Evolutionary conservation across 2,329 filamentous ascomycete genomes (phyloP).

Genomic region (Diaporthe amygdali): DNA sequence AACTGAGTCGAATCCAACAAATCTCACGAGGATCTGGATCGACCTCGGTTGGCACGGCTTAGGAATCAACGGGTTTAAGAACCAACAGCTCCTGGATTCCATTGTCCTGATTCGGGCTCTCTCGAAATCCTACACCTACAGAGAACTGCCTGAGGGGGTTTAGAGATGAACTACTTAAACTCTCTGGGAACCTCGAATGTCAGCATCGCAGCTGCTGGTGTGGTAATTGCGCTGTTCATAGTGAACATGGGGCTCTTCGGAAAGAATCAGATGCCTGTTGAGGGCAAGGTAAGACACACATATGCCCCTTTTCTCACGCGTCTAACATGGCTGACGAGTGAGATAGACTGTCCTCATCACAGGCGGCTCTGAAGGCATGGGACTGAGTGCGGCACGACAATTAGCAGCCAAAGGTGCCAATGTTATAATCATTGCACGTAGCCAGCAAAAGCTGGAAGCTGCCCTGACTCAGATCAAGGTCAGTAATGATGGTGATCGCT

Average conservation of each 20-base stretch:
- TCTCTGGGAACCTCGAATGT: conserved; percentile 28
- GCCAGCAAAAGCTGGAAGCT: conserved; percentile 60
- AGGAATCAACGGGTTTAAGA: not conserved
- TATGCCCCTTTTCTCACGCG: not conserved
- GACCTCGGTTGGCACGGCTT: no score
- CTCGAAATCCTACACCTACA: not conserved
- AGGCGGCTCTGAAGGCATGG: conserved; percentile 75
- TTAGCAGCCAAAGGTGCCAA: conserved; percentile 71
- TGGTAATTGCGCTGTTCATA: conserved; percentile 41
- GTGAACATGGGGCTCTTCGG: conserved; percentile 71
- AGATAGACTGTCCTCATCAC: conserved; percentile 70
- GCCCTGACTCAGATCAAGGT: conserved; percentile 62
- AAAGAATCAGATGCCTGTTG: conserved; percentile 81
- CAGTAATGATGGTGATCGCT: conserved; percentile 23
- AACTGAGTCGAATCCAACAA: not conserved
- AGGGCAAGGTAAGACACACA: conserved; percentile 73
- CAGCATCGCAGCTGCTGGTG: conserved; percentile 33
- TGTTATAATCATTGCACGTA: conserved; percentile 71
- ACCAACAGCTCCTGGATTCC: not conserved
- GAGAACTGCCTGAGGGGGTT: no score
- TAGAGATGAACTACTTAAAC: conserved; percentile 29
- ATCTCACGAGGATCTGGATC: not conserved
- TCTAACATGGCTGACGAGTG: not conserved
- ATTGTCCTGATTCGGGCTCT: not conserved
- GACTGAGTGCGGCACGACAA: conserved; percentile 63